Conservation (phyloP, 2,329 filamentous ascomycete species). For the Fusarium nematophilum region DNA sequence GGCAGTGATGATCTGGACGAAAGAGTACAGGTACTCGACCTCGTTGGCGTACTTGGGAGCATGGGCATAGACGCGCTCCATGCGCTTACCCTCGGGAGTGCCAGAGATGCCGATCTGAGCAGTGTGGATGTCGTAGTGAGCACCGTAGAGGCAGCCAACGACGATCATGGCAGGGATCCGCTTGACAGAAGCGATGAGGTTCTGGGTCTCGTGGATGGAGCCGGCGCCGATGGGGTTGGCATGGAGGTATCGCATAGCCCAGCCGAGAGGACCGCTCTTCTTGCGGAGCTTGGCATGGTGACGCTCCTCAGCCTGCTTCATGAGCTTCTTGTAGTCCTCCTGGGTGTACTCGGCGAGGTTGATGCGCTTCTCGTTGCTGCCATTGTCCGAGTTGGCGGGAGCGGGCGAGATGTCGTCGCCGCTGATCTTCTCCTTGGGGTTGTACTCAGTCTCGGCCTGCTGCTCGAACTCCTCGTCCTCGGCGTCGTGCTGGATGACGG, state of each 20-base stretch:
- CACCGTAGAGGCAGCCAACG: conserved; percentile 74
- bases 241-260: conserved; percentile 83
- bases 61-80: conserved; percentile 66
- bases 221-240: conserved; percentile 79
- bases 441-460: conserved; percentile 22
- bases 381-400: conserved; percentile 22
- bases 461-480: conserved; percentile 52
- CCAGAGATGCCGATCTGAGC: conserved; percentile 77
- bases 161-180: conserved; percentile 77
- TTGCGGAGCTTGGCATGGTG: conserved; percentile 73
- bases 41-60: conserved; percentile 77
- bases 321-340: conserved; percentile 70
- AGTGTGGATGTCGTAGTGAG: conserved; percentile 85
- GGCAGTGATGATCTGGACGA: conserved; percentile 74
- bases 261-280: conserved; percentile 76
- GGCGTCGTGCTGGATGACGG: conserved; percentile 75
- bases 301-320: conserved; percentile 65
- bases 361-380: conserved; percentile 56
- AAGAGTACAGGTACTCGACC: conserved; percentile 77
- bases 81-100: conserved; percentile 78
- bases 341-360: conserved; percentile 56
- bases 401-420: conserved; percentile 50
- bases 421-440: conserved; percentile 33
- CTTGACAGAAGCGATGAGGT: conserved; percentile 71
- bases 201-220: conserved; percentile 78